A percentile compares a stretch with the other conserved stretches of the same genome.
Conservation (phyloP, 805 yeast species). For the Starmerella vaccinii region DNA sequence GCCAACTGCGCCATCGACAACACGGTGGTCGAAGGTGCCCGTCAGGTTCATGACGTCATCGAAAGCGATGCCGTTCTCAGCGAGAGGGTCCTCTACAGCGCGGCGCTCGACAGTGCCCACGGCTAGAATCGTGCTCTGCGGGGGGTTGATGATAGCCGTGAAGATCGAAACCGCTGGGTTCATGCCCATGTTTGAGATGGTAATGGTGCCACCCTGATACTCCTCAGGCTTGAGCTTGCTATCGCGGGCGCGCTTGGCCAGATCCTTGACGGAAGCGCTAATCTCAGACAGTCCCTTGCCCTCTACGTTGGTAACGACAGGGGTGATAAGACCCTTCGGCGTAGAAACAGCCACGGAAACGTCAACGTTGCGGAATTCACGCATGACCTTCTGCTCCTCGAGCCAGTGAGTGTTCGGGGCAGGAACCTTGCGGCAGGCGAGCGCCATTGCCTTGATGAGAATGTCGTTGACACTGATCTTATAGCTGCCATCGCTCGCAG, state of each 20-base stretch:
- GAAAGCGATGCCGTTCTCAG: slow-evolving; percentile 84
- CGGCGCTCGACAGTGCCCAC: slow-evolving; percentile 85
- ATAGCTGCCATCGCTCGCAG: slow-evolving; percentile 74
- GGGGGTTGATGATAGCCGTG: slow-evolving; percentile 97
- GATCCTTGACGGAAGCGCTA: slow-evolving; percentile 75
- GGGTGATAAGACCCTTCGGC: slow-evolving; percentile 93
- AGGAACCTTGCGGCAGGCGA: slow-evolving; percentile 83
- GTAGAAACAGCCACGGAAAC: slow-evolving; percentile 98
- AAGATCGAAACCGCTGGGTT: slow-evolving; percentile 84
- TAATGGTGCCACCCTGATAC: slow-evolving; percentile 98
- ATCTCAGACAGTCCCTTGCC: slow-evolving; percentile 74
- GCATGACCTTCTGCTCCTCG: slow-evolving; percentile 75
- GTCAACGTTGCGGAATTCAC: slow-evolving; percentile 86
- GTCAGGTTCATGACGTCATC: slow-evolving; percentile 86
- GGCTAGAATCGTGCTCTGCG: slow-evolving; percentile 90
- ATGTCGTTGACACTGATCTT: slow-evolving; percentile 90
- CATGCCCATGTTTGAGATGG: slow-evolving; percentile 98
- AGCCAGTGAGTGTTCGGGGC: slow-evolving; percentile 92
- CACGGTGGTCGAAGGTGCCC: slow-evolving; percentile 97
- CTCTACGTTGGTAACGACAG: slow-evolving; percentile 84
- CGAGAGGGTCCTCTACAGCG: slow-evolving; percentile 84
- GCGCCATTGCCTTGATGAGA: slow-evolving; percentile 85
- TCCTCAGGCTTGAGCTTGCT: slow-evolving; percentile 92
- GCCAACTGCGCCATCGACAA: slow-evolving; percentile 94
- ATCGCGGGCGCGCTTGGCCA: slow-evolving; percentile 92